phyloP scores from a whole-genome alignment of 306 rosid genomes.

The Pyrus communis region DNA sequence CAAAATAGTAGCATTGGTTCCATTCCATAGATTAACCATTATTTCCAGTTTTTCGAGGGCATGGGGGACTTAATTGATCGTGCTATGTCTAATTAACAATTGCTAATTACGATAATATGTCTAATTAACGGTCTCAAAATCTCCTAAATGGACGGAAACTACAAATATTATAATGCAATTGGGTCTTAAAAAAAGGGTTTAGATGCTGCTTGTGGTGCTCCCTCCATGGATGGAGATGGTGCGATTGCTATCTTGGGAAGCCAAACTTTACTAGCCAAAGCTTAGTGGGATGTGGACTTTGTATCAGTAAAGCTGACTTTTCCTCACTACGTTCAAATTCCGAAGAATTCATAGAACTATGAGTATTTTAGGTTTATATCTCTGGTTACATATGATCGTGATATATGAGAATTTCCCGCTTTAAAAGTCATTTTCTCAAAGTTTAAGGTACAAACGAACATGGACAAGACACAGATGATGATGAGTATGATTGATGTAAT shows the following conservation, averaged over 20 bases:
- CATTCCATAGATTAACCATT: not conserved
- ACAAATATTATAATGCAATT: not conserved
- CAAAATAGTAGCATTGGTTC: not conserved
- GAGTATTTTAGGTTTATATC: no score
- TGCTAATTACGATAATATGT: no score
- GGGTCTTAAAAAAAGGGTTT: not conserved
- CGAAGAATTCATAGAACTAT: no score
- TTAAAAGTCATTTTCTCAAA: no score
- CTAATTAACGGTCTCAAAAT: not conserved
- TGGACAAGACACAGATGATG: no score
- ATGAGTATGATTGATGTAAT: no score
- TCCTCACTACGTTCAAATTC: no score
- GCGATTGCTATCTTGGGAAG: not conserved
- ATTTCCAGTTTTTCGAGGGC: not conserved
- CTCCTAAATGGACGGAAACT: not conserved
- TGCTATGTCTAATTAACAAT: not conserved
- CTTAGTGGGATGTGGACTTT: not conserved
- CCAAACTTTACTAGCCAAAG: not conserved
- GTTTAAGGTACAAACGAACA: no score
- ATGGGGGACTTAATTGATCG: not conserved
- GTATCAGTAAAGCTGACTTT: not conserved
- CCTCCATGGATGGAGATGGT: no score
- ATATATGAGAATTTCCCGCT: accelerated
- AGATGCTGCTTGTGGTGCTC: not conserved
- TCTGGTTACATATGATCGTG: no score